Percentiles rank a stretch among this genome's conserved stretches.
These are phyloP conservation scores for Cardamine resedifolia DNA, from an alignment of 345 rosid species.

Conservation along the genomic window DNA sequence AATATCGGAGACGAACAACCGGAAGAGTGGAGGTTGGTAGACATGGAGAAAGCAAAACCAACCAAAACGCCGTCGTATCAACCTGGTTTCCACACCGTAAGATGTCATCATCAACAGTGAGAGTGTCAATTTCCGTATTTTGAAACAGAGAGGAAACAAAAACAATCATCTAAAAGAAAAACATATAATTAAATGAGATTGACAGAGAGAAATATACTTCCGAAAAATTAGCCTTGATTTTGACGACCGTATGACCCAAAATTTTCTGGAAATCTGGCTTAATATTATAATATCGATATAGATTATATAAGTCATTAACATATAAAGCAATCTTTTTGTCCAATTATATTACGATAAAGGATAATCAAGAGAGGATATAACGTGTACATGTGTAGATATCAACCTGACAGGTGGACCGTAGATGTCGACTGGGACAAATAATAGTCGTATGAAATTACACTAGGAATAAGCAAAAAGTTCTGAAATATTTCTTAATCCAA, in stretches of 20 bases:
- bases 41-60: conserved; percentile 24
- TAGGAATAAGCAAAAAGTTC: background rate
- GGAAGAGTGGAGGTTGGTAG: conserved; percentile 23
- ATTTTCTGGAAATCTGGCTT: background rate
- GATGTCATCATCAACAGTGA: conserved; percentile 3
- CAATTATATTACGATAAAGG: background rate
- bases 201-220: background rate
- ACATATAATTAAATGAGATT: background rate
- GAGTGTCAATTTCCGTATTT: background rate
- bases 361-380: background rate
- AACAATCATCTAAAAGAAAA: background rate
- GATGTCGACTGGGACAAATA: background rate
- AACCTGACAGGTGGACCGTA: conserved; percentile 5
- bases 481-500: background rate
- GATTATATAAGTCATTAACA: background rate
- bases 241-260: conserved; percentile 2
- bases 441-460: background rate
- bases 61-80: conserved; percentile 24
- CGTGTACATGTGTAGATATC: background rate
- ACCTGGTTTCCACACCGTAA: conserved; percentile 13
- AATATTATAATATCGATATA: background rate
- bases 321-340: background rate
- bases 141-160: conserved; percentile 22
- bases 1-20: conserved; percentile 28
- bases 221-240: conserved; percentile 10